Evolutionary conservation across 2,329 filamentous ascomycete genomes (phyloP), one percentile per base, ranked within the genome.

Genomic region (Fusarium sp.): DNA sequence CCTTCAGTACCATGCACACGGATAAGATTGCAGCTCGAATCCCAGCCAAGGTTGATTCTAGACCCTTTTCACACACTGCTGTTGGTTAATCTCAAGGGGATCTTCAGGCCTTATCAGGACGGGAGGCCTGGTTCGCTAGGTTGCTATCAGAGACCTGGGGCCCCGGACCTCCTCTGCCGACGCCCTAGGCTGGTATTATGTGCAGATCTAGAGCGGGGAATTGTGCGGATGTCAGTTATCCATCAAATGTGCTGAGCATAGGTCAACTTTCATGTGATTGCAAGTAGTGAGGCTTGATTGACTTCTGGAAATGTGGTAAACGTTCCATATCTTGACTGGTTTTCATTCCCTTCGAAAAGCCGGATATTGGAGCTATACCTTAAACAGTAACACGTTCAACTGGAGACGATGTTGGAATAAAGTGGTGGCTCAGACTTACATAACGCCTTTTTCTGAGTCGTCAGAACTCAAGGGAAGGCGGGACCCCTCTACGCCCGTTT

Each of bases 361-460:
- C 32, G 29, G 53, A 54, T 57, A 47, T 27, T 13, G 27, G 49
- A 32, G 38, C 68, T 59, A 71, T 40, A 38, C 67, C 67, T 25
- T 25, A 54, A 69, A 66, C 38, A 53, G 65, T 62, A 52, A 18
- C 48, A 47, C 22, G 29, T 29, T 54, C 43, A 61, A 54, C n/a
- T 38, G 22, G 48, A 43, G 56, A 32, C 45, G 54, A 56, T 46
- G 65, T 56, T 66, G 53, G 16, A 65, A 53, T 71, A 57, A 59
- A 54, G 68, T 67, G 67, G 68, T 57, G 52, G 63, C 32, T 41
- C 29, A 55, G 56, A 68, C 58, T 72, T 71, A 71, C 69, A 67
- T 72, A 71, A 71, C 62, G 45, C 52, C 55, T 65, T 70, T 41
- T 53, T 64, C 44, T 72, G 52, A 72, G 69, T 71, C 69, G 69